A percentile compares a stretch with the other conserved stretches of the same genome.
Evolutionary conservation across 2,329 filamentous ascomycete genomes (phyloP).

Genomic region (Pseudogymnoascus sp.): DNA sequence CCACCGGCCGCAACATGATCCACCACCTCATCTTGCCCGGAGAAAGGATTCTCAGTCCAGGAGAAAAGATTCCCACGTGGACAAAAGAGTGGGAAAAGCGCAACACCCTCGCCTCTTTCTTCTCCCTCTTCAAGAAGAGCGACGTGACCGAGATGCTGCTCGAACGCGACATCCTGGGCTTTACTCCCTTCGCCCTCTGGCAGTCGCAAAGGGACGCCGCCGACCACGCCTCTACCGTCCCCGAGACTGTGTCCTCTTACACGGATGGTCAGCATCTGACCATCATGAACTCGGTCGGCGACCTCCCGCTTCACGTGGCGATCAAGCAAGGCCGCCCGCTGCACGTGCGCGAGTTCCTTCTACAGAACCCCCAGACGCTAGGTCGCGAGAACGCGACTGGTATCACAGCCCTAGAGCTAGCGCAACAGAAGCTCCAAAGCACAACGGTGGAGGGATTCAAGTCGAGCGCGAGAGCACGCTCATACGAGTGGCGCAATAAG

Average conservation of each 20-base stretch:
- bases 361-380: neutral
- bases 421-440: constrained; percentile 23
- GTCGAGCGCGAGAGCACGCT: neutral
- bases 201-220: constrained; percentile 41
- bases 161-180: constrained; percentile 46
- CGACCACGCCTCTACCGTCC: constrained; percentile 30
- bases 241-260: constrained; percentile 44
- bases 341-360: neutral
- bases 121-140: constrained; percentile 49
- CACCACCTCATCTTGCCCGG: constrained; percentile 42
- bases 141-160: constrained; percentile 49
- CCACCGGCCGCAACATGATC: constrained; percentile 55
- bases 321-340: constrained; percentile 35
- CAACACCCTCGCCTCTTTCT: constrained; percentile 35
- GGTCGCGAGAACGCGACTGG: constrained; percentile 69
- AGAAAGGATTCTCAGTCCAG: constrained; percentile 13
- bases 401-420: constrained; percentile 61
- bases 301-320: constrained; percentile 55
- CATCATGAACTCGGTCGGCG: constrained; percentile 54
- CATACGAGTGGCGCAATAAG: neutral
- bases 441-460: constrained; percentile 3
- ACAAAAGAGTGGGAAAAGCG: constrained; percentile 19
- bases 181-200: constrained; percentile 54
- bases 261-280: constrained; percentile 48
- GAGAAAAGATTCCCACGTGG: constrained; percentile 9